These are phyloP conservation scores for Quercus suber DNA, from an alignment of 306 rosid species.

Conservation along the genomic window DNA sequence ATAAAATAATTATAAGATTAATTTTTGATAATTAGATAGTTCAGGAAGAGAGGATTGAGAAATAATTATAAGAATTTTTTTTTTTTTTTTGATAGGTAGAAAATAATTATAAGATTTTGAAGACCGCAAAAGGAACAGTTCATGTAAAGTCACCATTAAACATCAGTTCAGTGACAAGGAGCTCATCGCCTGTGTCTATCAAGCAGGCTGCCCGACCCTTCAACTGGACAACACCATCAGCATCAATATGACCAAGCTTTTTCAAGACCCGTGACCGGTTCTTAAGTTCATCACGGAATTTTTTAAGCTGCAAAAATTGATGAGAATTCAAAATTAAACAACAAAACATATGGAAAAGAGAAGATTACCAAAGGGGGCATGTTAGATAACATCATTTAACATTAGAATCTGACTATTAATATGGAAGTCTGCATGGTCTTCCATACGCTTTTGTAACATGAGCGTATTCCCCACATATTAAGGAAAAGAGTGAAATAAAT, in stretches of 20 bases:
- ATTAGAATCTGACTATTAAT: background rate
- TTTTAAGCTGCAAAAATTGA: constrained; percentile 65
- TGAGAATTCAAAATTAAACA: background rate
- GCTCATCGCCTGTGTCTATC: constrained; percentile 98
- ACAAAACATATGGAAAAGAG: background rate
- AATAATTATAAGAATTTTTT: no score
- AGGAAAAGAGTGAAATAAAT: background rate
- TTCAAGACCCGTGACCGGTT: constrained; percentile 89
- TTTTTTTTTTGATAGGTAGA: no score
- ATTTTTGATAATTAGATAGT: no score
- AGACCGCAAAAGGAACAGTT: constrained; percentile 1
- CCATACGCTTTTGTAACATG: background rate
- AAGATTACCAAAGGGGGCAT: background rate
- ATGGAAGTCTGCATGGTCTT: background rate
- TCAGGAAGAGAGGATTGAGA: no score
- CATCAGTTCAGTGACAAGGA: constrained; percentile 95
- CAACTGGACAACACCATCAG: constrained; percentile 89
- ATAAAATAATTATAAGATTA: constrained; percentile 9
- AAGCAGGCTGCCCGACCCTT: constrained; percentile 99
- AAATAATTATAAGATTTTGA: constrained; percentile 7
- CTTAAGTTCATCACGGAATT: constrained; percentile 87
- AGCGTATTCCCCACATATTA: background rate
- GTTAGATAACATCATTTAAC: background rate
- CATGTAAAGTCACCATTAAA: constrained; percentile 70
- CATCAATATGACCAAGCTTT: constrained; percentile 96